Base-by-base conservation (phyloP, 2,329 filamentous ascomycete species). In the Blastomyces percursus region DNA sequence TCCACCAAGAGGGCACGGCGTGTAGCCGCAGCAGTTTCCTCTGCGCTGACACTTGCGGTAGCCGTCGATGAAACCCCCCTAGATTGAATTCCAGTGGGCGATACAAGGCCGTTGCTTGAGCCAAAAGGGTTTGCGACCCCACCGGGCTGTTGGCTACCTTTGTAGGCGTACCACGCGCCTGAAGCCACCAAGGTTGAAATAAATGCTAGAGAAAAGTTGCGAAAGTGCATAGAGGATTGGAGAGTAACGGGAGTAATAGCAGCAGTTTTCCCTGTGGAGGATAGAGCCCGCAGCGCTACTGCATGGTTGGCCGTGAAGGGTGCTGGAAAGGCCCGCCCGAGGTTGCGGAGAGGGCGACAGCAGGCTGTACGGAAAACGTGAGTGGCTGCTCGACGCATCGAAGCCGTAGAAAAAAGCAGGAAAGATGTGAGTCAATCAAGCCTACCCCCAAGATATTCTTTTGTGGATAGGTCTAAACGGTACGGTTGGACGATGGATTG, bases 1-100 rank as follows among this genome's bases (percentile, higher is more conserved):
- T 93, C 91, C 60, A 99, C 90, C 51, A 96, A 86, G 30, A 97
- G 81, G 24, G 95, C 90, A 67, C 82, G 81, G 32, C 81, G 74
- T 42, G 82, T 80, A 42, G 78, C 71, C 76, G 84, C 71, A 12
- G 77, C 73, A 42, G 74, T 73, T 64, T 77, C 74, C 16, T 72
- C 70, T 64, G 75, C 71, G 55, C 66, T 69, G 67, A 51, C 63
- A 67, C 59, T 69, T 67, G 61, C 67, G 64, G 61, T 69, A 65
- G 60, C 64, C 62, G 56, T 66, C 66, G 58, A 64, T 72, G 71
- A 63, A 63, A 71, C 62, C 16, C 69, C 65, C 51, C 69, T 66
- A 44, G 68, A 65, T 51, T 71, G 69, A 42, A 67, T 50, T n/a
- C 61, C 40, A 30, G 42, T 35, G 40, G 56, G 63, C 12, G 69